Evolutionary conservation across 1,139 yeast genomes (phyloP), one percentile per base, ranked within the genome.

Genomic region (Trichomonascaceae sp.): DNA sequence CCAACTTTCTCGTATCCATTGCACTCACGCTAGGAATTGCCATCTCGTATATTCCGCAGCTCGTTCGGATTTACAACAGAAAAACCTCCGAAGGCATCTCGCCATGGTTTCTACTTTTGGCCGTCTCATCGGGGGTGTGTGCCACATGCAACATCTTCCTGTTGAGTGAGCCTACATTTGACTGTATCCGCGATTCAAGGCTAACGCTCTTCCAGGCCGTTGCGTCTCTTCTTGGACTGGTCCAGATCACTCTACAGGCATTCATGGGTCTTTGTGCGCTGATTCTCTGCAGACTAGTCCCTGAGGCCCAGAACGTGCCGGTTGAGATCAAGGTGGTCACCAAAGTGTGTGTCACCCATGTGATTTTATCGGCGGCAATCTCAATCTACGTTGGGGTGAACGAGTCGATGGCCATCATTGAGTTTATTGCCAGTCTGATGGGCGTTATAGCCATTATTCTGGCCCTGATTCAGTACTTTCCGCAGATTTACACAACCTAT

Each of bases 41-140:
- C 30, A 47, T 67, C n/a, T 78, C 92, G 32, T 84, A 82, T 51
- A 39, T 76, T 2, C 93, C 94, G 0, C 95, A 84, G 55, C 82
- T 78, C 52, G 45, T 62, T 34, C 66, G 79, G 32, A 75, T 84
- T 32, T 56, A 70, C 33, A 48, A 52, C 15, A 69, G 84, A 34
- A 57, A 68, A 37, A 68, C 85, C 5, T 75, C 89, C 4, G 89
- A 81, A 50, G 95, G 95, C 3, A 60, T 84, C 18, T 77, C 89
- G 2, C 80, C 87, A 6, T 66, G 70, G 46, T 84, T 76, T 49
- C 60, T 84, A 32, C 59, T 82, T 11, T 64, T 84, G 27, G 92
- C 93, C 2, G 74, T 82, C 11, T 59, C 76, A 16, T 77, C 92
- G 2, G 79, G 87, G 2, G 59, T 76, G 11, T 72, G 78, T 44